Conservation (phyloP, 2,329 filamentous ascomycete species). For the Penicillium olsonii region DNA sequence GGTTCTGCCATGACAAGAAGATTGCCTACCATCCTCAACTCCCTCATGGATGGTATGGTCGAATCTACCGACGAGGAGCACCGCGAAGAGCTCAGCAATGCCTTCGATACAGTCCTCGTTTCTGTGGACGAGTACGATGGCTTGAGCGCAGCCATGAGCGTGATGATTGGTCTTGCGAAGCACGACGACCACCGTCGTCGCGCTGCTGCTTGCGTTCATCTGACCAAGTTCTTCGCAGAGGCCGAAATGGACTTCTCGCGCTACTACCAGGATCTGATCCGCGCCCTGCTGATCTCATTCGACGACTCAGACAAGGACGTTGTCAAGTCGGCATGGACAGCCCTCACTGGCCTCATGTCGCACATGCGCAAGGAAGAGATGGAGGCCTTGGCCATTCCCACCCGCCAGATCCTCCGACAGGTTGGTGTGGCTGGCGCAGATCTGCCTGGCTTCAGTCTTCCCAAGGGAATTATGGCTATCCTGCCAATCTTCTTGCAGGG, state of each 20-base stretch:
- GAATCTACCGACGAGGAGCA: constrained; percentile 71
- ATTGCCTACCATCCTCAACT: constrained; percentile 85
- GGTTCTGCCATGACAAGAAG: constrained; percentile 87
- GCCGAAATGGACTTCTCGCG: constrained; percentile 86
- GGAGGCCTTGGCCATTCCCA: constrained; percentile 86
- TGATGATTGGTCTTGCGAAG: constrained; percentile 83
- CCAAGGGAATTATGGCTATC: constrained; percentile 96
- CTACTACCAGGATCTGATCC: constrained; percentile 94
- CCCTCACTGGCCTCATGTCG: constrained; percentile 83
- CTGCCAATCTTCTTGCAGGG: constrained; percentile 97
- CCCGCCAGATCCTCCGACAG: constrained; percentile 80
- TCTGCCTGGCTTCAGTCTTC: constrained; percentile 82
- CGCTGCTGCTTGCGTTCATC: constrained; percentile 72
- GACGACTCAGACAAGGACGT: constrained; percentile 82
- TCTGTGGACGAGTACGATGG: constrained; percentile 97
- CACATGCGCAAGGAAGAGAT: constrained; percentile 95
- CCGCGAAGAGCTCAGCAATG: constrained; percentile 69
- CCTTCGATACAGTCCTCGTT: constrained; percentile 85
- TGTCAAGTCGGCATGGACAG: constrained; percentile 86
- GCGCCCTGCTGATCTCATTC: constrained; percentile 86
- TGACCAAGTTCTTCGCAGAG: constrained; percentile 82
- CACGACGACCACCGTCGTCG: constrained; percentile 88
- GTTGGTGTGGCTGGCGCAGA: constrained; percentile 84
- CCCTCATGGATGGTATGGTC: constrained; percentile 90
- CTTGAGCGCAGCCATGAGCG: constrained; percentile 92